phyloP scores from a whole-genome alignment of 228 moss, liverwort and hornwort species.

The Sphagnum fallax region DNA sequence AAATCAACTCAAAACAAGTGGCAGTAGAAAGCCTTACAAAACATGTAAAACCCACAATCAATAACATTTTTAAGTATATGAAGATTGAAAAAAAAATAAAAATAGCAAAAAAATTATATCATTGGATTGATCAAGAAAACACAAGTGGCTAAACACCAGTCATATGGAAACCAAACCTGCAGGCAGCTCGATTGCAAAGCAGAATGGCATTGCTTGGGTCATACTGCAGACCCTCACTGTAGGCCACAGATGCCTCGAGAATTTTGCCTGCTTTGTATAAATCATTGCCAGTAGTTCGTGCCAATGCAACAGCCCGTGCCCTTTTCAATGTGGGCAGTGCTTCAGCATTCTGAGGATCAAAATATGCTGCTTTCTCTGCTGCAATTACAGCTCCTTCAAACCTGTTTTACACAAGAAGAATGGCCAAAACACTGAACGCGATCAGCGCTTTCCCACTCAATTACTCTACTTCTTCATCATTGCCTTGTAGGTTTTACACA shows the following conservation, averaged over 20 bases:
- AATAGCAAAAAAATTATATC: no score
- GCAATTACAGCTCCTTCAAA: slow-evolving; percentile 67
- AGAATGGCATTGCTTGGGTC: slow-evolving; percentile 64
- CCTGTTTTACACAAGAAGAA: slow-evolving; percentile 11
- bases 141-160: no score
- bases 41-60: no score
- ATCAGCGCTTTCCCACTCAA: no score
- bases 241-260: slow-evolving; percentile 75
- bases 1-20: no score
- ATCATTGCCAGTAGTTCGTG: slow-evolving; percentile 70
- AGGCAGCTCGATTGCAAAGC: slow-evolving; percentile 82
- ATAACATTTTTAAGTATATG: no score
- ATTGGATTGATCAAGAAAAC: no score
- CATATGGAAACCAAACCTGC: slow-evolving; percentile 20
- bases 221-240: slow-evolving; percentile 77
- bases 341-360: slow-evolving; percentile 54
- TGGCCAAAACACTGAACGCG: no score
- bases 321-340: slow-evolving; percentile 39
- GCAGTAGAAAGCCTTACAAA: no score
- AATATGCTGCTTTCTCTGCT: slow-evolving; percentile 62
- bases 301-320: slow-evolving; percentile 58
- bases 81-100: no score
- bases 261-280: slow-evolving; percentile 66
- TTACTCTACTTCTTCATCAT: no score
- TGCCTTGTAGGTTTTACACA: no score